Base-by-base conservation (phyloP, 768 basidiomycete genomes). In the Suillus spraguei region DNA sequence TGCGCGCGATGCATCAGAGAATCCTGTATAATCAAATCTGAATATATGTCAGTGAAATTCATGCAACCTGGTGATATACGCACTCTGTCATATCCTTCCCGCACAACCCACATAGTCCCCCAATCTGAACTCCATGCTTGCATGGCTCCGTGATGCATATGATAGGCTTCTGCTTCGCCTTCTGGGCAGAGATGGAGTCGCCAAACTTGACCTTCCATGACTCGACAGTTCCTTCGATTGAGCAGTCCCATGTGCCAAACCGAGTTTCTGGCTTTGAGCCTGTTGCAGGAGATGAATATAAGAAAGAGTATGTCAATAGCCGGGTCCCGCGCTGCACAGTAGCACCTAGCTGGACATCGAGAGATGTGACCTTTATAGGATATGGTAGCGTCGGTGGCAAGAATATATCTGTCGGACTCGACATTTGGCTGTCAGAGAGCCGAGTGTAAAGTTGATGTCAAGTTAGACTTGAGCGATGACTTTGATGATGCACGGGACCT, bases 41-140 rank as follows among this genome's bases (percentile, higher is more conserved):
- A 38, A 60, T 44, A 38, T 50, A 65, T 62, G 63, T 67, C 64
- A 69, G 67, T 60, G 53, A 38, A 60, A 60, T 61, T 61, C 36
- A 20, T n/a, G 10, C 24, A 35, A 33, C 44, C 32, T 62, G 16
- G 49, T 64, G 49, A 67, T 44, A 67, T 38, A 79, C 89, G 63
- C 72, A 96, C 94, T 83, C 86, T 50, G 93, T 96, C 85, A 98
- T 90, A 69, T 99, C 96, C 79, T 93, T 95, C 42, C 95, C 97
- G 71, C 97, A 99, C 36, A 97, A 75, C 1, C 92, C 94, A 73
- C 97, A 99, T 56, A 99, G 81, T 1, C 97, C 97, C 47, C 89
- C 88, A 58, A 97, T 81, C 74, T 98, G 96, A 69, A 97, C 89
- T 64, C 92, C 92, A 77, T 99, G 97, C 63, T 94, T 95, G 79